Conservation (phyloP, 2,329 filamentous ascomycete species). For the Fusarium pseudoanthophilum region DNA sequence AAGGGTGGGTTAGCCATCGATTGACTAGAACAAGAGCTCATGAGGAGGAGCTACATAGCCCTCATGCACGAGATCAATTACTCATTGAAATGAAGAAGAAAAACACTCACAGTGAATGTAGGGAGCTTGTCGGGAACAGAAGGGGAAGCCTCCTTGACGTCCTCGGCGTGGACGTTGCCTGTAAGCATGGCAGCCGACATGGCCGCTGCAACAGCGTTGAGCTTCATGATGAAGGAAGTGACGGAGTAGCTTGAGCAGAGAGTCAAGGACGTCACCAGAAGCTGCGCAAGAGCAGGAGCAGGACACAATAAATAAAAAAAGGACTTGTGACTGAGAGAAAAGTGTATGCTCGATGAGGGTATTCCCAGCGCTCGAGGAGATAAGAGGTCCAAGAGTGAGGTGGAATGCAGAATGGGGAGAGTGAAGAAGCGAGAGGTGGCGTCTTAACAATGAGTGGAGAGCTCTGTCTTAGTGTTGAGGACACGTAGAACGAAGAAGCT, state of each 20-base stretch:
- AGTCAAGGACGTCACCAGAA: slow-evolving; percentile 37
- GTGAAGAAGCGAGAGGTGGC: slow-evolving; percentile 38
- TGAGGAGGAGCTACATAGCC: neutral
- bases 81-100: neutral
- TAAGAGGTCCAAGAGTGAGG: slow-evolving; percentile 44
- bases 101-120: slow-evolving; percentile 83
- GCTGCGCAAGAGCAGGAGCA: slow-evolving; percentile 26
- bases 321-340: slow-evolving; percentile 3
- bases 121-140: slow-evolving; percentile 72
- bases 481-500: slow-evolving; percentile 50
- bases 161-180: slow-evolving; percentile 75
- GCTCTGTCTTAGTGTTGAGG: slow-evolving; percentile 46
- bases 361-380: slow-evolving; percentile 47
- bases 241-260: slow-evolving; percentile 29
- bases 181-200: slow-evolving; percentile 79
- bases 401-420: slow-evolving; percentile 40
- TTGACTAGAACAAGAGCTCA: slow-evolving; percentile 8
- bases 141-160: slow-evolving; percentile 61
- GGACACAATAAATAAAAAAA: slow-evolving; percentile 13
- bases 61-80: slow-evolving; percentile 1
- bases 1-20: slow-evolving; percentile 41
- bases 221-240: slow-evolving; percentile 81
- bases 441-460: slow-evolving; percentile 46
- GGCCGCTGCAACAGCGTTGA: slow-evolving; percentile 81
- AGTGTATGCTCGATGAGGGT: slow-evolving; percentile 8